phyloP scores from a whole-genome alignment of 108 stramenopile genomes.

The Heterococcus sp. region DNA sequence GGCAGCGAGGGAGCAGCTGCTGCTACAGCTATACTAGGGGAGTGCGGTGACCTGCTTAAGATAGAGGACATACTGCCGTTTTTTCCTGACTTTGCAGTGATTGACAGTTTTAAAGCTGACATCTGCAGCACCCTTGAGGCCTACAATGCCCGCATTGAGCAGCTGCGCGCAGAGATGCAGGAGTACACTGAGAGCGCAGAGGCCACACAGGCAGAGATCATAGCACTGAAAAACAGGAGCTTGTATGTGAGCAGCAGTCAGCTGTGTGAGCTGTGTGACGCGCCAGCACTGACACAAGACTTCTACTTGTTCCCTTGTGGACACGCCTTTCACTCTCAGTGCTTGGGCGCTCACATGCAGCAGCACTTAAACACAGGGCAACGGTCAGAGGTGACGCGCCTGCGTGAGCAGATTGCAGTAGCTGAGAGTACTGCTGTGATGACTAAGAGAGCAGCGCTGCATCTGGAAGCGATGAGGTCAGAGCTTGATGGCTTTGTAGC shows the following conservation, averaged over 20 bases:
- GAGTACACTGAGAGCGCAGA: slow-evolving; percentile 26
- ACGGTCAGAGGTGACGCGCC: slow-evolving; percentile 2
- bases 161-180: slow-evolving; percentile 50
- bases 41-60: slow-evolving; percentile 23
- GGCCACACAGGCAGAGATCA: slow-evolving; percentile 36
- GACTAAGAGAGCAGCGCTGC: not conserved
- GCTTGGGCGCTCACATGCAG: slow-evolving; percentile 36
- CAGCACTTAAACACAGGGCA: slow-evolving; percentile 30
- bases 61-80: slow-evolving; percentile 53
- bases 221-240: slow-evolving; percentile 26
- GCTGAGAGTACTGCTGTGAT: not conserved
- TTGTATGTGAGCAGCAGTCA: slow-evolving; percentile 37
- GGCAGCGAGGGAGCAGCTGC: not conserved
- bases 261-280: slow-evolving; percentile 36
- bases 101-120: slow-evolving; percentile 53
- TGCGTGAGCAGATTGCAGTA: slow-evolving; percentile 18
- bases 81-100: slow-evolving; percentile 56
- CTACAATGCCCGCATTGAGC: slow-evolving; percentile 38
- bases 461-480: slow-evolving; percentile 13
- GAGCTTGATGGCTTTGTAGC: slow-evolving; percentile 57
- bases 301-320: slow-evolving; percentile 57
- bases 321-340: slow-evolving; percentile 57
- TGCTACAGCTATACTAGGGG: not conserved
- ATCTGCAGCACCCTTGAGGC: slow-evolving; percentile 48
- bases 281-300: not conserved